Conservation (phyloP, 2,329 filamentous ascomycete genomes). For the Cladosporium sphaerospermum region DNA sequence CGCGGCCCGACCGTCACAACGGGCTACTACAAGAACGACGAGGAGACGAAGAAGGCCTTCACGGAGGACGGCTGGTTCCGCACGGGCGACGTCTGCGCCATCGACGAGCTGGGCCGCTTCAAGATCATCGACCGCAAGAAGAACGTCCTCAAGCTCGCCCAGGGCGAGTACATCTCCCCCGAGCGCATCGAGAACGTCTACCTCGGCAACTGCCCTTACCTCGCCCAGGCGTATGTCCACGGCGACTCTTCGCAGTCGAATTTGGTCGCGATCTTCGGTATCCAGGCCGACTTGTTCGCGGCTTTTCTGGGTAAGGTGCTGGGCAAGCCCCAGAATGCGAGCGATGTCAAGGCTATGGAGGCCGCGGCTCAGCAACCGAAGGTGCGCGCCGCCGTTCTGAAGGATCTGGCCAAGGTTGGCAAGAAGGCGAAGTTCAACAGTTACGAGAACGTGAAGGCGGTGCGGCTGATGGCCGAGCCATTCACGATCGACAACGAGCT, state of each 20-base stretch:
- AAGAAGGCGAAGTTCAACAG: constrained; percentile 84
- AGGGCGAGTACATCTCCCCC: constrained; percentile 96
- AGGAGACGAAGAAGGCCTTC: constrained; percentile 76
- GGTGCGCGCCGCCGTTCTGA: constrained; percentile 68
- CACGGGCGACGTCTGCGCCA: constrained; percentile 81
- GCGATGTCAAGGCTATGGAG: constrained; percentile 62
- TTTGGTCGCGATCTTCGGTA: constrained; percentile 79
- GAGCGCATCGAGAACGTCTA: constrained; percentile 96
- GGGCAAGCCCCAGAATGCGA: constrained; percentile 53
- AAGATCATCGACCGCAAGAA: constrained; percentile 94
- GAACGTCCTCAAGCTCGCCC: constrained; percentile 97
- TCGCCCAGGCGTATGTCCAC: constrained; percentile 81
- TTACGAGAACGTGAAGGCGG: constrained; percentile 75
- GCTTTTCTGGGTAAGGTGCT: constrained; percentile 72
- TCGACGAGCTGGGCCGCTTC: constrained; percentile 82
- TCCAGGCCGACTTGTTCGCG: constrained; percentile 80
- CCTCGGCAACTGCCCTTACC: constrained; percentile 69
- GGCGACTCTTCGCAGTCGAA: constrained; percentile 77
- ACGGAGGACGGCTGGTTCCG: constrained; percentile 94
- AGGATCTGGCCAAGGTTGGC: constrained; percentile 70
- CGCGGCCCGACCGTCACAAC: constrained; percentile 74
- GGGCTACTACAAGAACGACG: constrained; percentile 85
- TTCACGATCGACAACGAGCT: constrained; percentile 92
- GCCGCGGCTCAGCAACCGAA: constrained; percentile 61
- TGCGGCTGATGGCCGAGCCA: constrained; percentile 73